phyloP scores from a whole-genome alignment of 108 stramenopile species.

The Fragilaria crotonensis region DNA sequence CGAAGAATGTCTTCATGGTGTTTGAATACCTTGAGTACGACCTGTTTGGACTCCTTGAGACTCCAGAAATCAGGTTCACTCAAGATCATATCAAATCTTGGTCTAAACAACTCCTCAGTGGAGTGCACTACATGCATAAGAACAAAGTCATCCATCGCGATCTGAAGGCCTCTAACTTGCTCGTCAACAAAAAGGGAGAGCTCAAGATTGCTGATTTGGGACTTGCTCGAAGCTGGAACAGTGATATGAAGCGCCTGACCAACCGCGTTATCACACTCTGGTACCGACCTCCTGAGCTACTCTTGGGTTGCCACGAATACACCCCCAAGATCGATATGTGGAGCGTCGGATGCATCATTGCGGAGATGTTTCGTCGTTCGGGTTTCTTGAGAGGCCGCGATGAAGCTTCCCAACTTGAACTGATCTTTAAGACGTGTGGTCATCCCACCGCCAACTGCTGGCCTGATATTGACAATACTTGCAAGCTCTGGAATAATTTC shows the following conservation, averaged over 20 bases:
- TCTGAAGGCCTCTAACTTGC: constrained; percentile 89
- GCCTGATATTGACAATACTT: constrained; percentile 63
- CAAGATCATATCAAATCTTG: constrained; percentile 87
- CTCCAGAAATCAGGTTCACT: constrained; percentile 72
- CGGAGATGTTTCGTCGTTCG: constrained; percentile 87
- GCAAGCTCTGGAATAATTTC: constrained; percentile 71
- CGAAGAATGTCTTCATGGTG: constrained; percentile 91
- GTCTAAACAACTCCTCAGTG: constrained; percentile 86
- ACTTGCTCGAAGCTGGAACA: constrained; percentile 85
- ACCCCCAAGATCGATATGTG: constrained; percentile 93
- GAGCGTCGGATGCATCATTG: constrained; percentile 96
- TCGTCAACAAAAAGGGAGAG: constrained; percentile 82
- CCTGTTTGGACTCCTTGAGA: constrained; percentile 77
- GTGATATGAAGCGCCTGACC: constrained; percentile 82
- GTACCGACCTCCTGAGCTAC: constrained; percentile 95
- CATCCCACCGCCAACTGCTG: constrained; percentile 66
- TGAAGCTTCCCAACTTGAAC: constrained; percentile 72
- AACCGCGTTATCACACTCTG: constrained; percentile 94
- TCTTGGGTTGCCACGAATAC: constrained; percentile 81
- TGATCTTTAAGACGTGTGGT: constrained; percentile 73
- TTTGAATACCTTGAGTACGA: constrained; percentile 94
- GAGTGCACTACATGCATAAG: constrained; percentile 88
- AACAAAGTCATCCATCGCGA: constrained; percentile 94
- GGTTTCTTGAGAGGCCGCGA: constrained; percentile 69
- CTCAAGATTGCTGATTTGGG: constrained; percentile 97